Base-by-base conservation (phyloP, 768 basidiomycete genomes). In the Amyloporia xantha region DNA sequence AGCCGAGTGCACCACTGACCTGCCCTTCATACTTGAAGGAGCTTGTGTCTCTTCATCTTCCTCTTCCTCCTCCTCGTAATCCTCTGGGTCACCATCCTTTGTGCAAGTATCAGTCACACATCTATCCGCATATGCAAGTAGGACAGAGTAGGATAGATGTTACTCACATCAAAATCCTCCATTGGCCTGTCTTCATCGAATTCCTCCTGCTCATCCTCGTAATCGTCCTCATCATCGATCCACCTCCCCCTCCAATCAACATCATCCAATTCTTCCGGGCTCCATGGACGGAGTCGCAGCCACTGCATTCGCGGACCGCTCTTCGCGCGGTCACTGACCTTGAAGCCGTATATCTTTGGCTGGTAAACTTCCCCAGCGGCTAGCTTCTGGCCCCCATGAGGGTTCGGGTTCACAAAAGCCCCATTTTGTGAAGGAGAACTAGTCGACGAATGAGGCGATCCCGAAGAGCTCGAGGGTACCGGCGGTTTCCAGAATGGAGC, bases 241-340 rank as follows among this genome's bases (percentile, higher is more conserved):
- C 92, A 97, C 43, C 87, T 71, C 5, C 94, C 94, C 50, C 87
- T 77, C 81, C 84, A 91, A 64, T 96, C 94, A 25, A 96, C 93
- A 59, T 76, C 71, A 57, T 93, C 91, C 59, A 97, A 66, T 58
- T 94, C 91, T 47, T 78, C 78, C 1, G 82, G 76, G 50, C 74
- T 81, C 64, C 86, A 82, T 26, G 95, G 95, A 50, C 95, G 74
- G 66, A 92, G 65, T 47, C 96, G 76, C 66, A 98, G 66, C 96
- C 96, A 99, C 60, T 86, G 84, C 94, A 99, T 98, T 50, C 96
- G 76, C 12, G 96, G 96, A 4, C 96, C 96, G 58, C 81, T 89
- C 65, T 91, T 88, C 10, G 96, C 92, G 44, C 90, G 75, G 65
- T 99, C 96, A 62, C 86, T 93, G 23, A 99, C 95, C 68, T 86